phyloP scores from a whole-genome alignment of 345 rosid species.

The Brassica rapa region DNA sequence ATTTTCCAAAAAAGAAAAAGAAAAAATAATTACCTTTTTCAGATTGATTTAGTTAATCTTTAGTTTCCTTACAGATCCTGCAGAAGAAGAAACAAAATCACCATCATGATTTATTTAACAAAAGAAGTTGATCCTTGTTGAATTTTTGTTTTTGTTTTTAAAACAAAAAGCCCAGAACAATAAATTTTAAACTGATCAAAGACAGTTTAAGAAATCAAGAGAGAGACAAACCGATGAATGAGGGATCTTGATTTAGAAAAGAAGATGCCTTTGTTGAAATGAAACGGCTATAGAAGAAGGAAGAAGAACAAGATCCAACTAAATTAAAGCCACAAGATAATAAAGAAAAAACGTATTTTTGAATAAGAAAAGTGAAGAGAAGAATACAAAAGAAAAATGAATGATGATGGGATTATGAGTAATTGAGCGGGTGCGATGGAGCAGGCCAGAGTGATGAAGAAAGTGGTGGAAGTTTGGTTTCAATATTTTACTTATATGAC shows the following conservation, averaged over 20 bases:
- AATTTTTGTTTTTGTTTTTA: not conserved
- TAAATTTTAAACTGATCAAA: not conserved
- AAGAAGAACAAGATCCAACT: slow-evolving; percentile 9
- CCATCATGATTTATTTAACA: not conserved
- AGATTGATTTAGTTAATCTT: slow-evolving; percentile 17
- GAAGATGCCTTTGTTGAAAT: slow-evolving; percentile 18
- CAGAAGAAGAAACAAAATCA: slow-evolving; percentile 14
- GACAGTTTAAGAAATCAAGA: not conserved
- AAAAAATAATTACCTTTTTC: slow-evolving; percentile 12
- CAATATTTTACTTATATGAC: slow-evolving; percentile 2
- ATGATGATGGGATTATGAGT: slow-evolving; percentile 1
- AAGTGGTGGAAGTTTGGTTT: slow-evolving; percentile 34
- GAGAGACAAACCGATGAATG: slow-evolving; percentile 34
- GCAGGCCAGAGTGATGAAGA: slow-evolving; percentile 36
- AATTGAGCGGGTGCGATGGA: slow-evolving; percentile 34
- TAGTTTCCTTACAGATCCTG: slow-evolving; percentile 37
- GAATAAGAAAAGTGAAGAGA: not conserved
- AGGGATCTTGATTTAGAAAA: slow-evolving; percentile 39
- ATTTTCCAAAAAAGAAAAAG: not conserved
- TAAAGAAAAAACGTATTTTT: not conserved
- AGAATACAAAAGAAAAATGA: slow-evolving; percentile 37
- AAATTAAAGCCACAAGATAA: slow-evolving; percentile 23
- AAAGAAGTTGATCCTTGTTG: not conserved
- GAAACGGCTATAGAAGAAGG: slow-evolving; percentile 24
- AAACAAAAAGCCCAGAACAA: not conserved